A percentile compares a stretch with the other conserved stretches of the same genome.
Evolutionary conservation across 129 eudicot genomes (phyloP).

Genomic region (Tanacetum coccineum): DNA sequence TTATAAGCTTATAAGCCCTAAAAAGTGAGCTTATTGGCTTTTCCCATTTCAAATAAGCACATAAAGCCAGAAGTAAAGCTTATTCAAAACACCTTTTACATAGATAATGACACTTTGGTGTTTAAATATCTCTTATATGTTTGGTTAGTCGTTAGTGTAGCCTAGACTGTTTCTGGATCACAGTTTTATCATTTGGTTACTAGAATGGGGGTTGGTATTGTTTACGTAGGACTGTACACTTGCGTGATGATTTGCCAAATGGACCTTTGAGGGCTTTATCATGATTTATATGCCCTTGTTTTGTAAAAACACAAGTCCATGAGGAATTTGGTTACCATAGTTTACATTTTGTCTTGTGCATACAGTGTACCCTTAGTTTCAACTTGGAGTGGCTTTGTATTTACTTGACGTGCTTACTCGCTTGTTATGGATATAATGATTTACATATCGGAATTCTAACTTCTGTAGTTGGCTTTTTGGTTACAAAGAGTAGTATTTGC

Average conservation of each 20-base stretch:
- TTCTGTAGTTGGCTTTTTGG: conserved; percentile 2
- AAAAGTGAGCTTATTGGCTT: too few species aligned
- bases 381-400: too few species aligned
- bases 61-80: too few species aligned
- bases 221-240: neutral
- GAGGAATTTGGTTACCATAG: neutral
- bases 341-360: neutral
- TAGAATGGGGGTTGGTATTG: neutral
- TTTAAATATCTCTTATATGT: too few species aligned
- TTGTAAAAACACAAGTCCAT: neutral
- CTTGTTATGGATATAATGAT: neutral
- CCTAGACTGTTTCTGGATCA: neutral
- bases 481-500: conserved; percentile 3
- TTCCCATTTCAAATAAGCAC: too few species aligned
- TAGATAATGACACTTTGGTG: too few species aligned
- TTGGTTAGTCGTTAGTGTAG: neutral
- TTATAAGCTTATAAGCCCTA: too few species aligned
- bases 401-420: conserved; percentile 6
- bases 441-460: neutral
- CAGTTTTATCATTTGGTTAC: neutral
- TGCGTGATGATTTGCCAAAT: neutral
- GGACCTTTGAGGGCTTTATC: neutral
- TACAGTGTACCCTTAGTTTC: conserved; percentile 2
- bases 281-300: neutral
- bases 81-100: too few species aligned